A percentile compares a stretch with the other conserved stretches of the same genome.
Conservation (phyloP, 306 rosid species). For the Prunus fruticosa region DNA sequence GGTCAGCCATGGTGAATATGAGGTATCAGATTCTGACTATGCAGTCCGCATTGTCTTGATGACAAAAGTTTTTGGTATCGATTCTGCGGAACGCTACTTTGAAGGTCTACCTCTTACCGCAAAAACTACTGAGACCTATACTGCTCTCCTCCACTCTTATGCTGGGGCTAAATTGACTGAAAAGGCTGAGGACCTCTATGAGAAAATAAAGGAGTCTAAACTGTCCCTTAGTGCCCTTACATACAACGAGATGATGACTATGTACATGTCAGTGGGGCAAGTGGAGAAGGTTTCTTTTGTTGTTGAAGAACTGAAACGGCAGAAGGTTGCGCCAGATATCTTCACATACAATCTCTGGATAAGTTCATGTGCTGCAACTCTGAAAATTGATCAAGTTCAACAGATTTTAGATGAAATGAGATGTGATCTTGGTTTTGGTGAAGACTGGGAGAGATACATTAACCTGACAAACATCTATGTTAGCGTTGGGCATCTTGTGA, state of each 20-base stretch:
- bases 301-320: slow-evolving; percentile 66
- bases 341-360: slow-evolving; percentile 91
- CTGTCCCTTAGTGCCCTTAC: slow-evolving; percentile 56
- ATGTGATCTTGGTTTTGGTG: slow-evolving; percentile 40
- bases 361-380: slow-evolving; percentile 78
- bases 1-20: slow-evolving; percentile 52
- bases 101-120: slow-evolving; percentile 60
- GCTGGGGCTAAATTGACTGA: slow-evolving; percentile 73
- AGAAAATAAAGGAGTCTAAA: slow-evolving; percentile 52
- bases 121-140: slow-evolving; percentile 75
- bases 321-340: slow-evolving; percentile 66
- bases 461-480: slow-evolving; percentile 62
- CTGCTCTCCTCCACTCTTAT: slow-evolving; percentile 86
- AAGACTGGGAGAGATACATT: slow-evolving; percentile 67
- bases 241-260: slow-evolving; percentile 95
- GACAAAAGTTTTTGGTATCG: slow-evolving; percentile 88
- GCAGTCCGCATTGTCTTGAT: slow-evolving; percentile 83
- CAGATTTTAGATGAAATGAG: slow-evolving; percentile 74
- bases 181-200: slow-evolving; percentile 77
- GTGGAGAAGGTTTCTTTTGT: slow-evolving; percentile 69
- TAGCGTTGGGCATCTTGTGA: slow-evolving; percentile 45
- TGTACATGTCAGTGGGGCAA: slow-evolving; percentile 83
- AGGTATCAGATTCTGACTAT: slow-evolving; percentile 68
- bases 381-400: slow-evolving; percentile 57
- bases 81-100: slow-evolving; percentile 90